These are phyloP conservation scores for Neurospora pannonica DNA, from an alignment of 495 filamentous ascomycete genomes.

Conservation along the genomic window DNA sequence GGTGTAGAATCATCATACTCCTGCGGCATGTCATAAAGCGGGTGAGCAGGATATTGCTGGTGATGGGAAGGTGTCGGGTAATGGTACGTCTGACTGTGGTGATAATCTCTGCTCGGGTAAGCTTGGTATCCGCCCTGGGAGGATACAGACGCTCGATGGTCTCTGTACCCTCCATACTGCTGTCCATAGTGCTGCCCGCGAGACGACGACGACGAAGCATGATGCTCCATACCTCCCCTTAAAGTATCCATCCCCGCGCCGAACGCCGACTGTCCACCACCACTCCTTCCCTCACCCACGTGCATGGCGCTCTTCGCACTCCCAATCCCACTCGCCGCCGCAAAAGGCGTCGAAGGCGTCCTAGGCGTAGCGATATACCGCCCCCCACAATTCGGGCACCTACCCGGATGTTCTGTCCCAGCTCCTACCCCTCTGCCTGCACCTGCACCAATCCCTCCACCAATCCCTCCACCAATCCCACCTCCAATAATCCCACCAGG, in stretches of 20 bases:
- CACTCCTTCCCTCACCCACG: not conserved
- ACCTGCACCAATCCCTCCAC: not conserved
- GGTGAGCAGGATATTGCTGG: not conserved
- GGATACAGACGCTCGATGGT: not conserved
- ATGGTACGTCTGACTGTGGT: not conserved
- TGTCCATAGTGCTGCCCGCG: not conserved
- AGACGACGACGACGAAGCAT: not conserved
- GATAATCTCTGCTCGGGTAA: not conserved
- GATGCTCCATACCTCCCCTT: not conserved
- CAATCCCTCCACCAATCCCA: not conserved
- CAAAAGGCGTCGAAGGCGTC: constrained; percentile 44
- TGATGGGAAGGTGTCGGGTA: not conserved
- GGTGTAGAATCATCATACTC: not conserved
- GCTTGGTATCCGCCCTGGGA: not conserved
- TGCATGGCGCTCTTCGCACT: not conserved
- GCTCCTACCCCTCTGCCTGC: not conserved
- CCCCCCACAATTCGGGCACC: constrained; percentile 55
- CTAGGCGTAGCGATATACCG: constrained; percentile 50
- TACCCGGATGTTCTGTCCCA: constrained; percentile 34
- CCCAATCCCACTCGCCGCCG: constrained; percentile 5
- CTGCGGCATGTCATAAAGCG: not conserved
- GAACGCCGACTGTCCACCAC: not conserved
- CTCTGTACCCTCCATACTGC: not conserved
- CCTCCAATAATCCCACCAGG: not conserved
- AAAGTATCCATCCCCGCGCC: not conserved